Evolutionary conservation across 1,284 basidiomycete genomes (phyloP), one percentile per base, ranked within the genome.

Genomic region (Coriolopsis trogii): DNA sequence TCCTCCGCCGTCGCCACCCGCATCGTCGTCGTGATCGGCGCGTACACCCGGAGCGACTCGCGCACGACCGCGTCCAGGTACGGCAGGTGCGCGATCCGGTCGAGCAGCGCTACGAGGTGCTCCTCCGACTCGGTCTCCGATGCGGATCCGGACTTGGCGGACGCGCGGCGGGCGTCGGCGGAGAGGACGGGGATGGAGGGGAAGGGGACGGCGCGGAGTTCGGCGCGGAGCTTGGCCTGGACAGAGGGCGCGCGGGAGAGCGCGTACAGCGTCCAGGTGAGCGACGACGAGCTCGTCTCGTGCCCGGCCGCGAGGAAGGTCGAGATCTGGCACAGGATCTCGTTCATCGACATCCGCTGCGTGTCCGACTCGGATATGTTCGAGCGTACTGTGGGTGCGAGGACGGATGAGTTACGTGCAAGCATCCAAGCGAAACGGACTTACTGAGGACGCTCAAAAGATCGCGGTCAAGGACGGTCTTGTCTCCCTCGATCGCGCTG

Each of bases 321-420:
- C 7, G 85, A 84, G 55, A 93, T 89, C 67, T 92, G 89, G 51
- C 81, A 87, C 23, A 86, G 71, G 3, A 89, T 81, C 62, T 93
- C 89, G 13, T 76, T 71, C 37, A 82, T 78, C 7, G 80, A 78
- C 74, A 93, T 78, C 20, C 74, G 73, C 63, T 88, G 80, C 0
- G 73, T 71, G 0, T 75, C 68, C 5, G 71, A 68, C 9, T 75
- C 66, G 1, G 80, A 74, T 59, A 80, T 67, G 64, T 86, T 87
- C 4, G 85, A 85, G 39, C 77, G 79, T 53, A 89, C 85, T 84
- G 56, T 26, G 12, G 61, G 79, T 66, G 63, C 83, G 84, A 2
- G 82, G 83, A 33, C 75, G 77, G 51, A 83, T 82, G 58, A 26
- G 20, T n/a, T 23, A 24, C 23, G 7, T 21, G 26, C 26, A 29